Evolutionary conservation across 2,329 filamentous ascomycete species (phyloP), one percentile per base, ranked within the genome.

Genomic region (Rachicladosporium sp.): DNA sequence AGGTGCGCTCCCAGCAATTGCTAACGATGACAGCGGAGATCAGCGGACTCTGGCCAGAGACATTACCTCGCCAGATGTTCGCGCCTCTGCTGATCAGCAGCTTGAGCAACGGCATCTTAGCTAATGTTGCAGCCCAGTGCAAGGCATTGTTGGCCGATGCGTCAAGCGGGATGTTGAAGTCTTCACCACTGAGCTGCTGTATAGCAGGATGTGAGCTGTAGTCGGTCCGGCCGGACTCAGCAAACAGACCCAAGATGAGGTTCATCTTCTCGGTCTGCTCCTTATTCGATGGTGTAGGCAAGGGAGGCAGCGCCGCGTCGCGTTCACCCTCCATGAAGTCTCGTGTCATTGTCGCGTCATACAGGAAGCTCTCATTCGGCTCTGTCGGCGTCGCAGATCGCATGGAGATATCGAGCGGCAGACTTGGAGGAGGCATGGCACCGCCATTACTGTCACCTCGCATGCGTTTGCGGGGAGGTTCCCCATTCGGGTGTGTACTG

Each of bases 51-150:
- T 96, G 88, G 10, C 91, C 91, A 1, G 81, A 82, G 15, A 80
- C 78, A 54, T 96, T 98, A 1, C 93, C 81, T 23, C 91, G 76
- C 57, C 80, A 84, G 35, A 93, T 86, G 49, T 80, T 93, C 1
- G 89, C 88, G 2, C 91, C 91, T 35, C 81, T 81, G 4, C 78
- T 71, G 40, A 96, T 83, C 8, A 98, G 70, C 0, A 88, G 74
- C 39, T 83, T 78, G 41, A 96, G 69, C 4, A 98, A 70, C 1
- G 83, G 75, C 57, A 93, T 80, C 10, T 89, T 81, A 2, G 87
- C 87, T 34, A 98, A 70, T 4, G 91, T 95, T 4, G 91, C 87
- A 2, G 91, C 91, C 91, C 91, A 98, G 56, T 96, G 89, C 31
- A 98, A 68, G 2, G 88, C 88, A 11, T 87, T 96, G 55, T 96